These are phyloP conservation scores for Linderniella brevidens DNA, from an alignment of 257 asterid genomes.

Conservation along the genomic window DNA sequence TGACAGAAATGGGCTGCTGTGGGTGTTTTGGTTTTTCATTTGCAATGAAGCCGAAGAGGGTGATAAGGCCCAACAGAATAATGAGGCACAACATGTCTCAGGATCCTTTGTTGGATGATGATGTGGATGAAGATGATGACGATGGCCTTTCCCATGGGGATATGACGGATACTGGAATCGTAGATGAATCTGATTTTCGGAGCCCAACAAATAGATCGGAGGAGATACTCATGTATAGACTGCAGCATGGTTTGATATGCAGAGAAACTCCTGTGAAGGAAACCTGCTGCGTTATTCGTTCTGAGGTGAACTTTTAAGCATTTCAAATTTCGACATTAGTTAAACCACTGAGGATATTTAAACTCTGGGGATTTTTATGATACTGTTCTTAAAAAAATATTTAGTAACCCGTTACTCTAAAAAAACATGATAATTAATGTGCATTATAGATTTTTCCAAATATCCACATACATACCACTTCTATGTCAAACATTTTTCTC, in stretches of 20 bases:
- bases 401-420: too few species aligned
- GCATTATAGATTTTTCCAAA: too few species aligned
- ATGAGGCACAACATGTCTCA: conserved; percentile 26
- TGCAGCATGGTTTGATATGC: conserved; percentile 63
- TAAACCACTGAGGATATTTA: too few species aligned
- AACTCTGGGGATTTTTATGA: too few species aligned
- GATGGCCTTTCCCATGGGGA: conserved; percentile 40
- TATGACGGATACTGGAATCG: conserved; percentile 41
- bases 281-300: conserved; percentile 43
- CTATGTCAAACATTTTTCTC: too few species aligned
- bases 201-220: conserved; percentile 64
- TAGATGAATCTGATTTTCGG: conserved; percentile 49
- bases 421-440: too few species aligned
- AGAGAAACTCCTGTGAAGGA: conserved; percentile 89
- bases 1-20: conserved; percentile 72
- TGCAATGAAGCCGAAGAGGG: conserved; percentile 38
- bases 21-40: conserved; percentile 87
- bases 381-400: too few species aligned
- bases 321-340: too few species aligned
- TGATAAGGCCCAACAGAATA: conserved; percentile 21
- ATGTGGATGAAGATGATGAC: conserved; percentile 45
- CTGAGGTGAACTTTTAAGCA: conserved; percentile 39
- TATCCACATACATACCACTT: too few species aligned
- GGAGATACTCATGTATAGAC: conserved; percentile 52
- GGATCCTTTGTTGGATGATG: conserved; percentile 52